Evolutionary conservation across 257 asterid genomes (phyloP), one percentile per base, ranked within the genome.

Genomic region (Leptodermis oblonga): DNA sequence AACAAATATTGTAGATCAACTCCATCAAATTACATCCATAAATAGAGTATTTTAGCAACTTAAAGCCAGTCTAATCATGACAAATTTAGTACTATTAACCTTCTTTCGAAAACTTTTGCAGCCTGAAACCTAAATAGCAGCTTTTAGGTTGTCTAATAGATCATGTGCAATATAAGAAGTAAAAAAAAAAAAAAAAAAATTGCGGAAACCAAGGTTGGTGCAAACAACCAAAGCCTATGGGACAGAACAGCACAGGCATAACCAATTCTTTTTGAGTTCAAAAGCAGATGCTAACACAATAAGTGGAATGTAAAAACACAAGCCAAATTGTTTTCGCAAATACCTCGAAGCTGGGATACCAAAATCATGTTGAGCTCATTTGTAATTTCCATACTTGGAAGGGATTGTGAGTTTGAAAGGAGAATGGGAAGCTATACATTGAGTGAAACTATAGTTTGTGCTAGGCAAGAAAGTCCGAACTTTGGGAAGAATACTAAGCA

Each of bases 291-390:
- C 15, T 31, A 0, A 26, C 25, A 18, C 39, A 7, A 54, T 7
- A 41, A 1, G 4, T 13, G 39, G 8, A 56, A 15, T 56, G 62
- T 30, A 36, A 56, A 56, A 56, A 56, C 5, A 17, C 62, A 56
- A 56, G n/a, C 46, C 15, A 43, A 18, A 18, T 11, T 25, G 3
- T 17, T 25, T 43, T 22, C 5, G 72, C 42, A 33, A 68, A 31
- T 89, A 94, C 99, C 99, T 91, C 92, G 74, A 91, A 94, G 79
- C 89, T 81, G 52, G 96, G 87, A 82, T 86, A 94, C 45, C 13
- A 39, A 10, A n/a, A n/a, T n/a, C n/a, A n/a, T n/a, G n/a, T n/a
- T n/a, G n/a, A n/a, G n/a, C n/a, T n/a, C n/a, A n/a, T n/a, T n/a
- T n/a, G n/a, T n/a, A n/a, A n/a, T n/a, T n/a, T n/a, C 14, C 51